phyloP scores from a whole-genome alignment of 768 basidiomycete species.

The Boletus edulis region DNA sequence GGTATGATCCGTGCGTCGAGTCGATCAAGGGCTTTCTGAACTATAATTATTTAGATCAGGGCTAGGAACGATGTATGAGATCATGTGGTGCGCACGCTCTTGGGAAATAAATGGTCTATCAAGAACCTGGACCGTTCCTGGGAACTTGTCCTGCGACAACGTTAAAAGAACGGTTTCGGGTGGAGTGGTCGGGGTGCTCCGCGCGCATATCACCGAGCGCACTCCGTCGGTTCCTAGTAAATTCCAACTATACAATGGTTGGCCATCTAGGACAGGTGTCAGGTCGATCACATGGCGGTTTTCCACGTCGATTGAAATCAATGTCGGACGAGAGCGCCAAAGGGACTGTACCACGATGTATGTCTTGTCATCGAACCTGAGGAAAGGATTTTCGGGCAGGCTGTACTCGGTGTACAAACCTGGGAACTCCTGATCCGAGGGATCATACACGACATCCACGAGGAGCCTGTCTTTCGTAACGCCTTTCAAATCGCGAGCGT shows the following conservation, averaged over 20 bases:
- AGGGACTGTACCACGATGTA: constrained; percentile 41
- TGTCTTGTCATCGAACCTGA: constrained; percentile 22
- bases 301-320: constrained; percentile 44
- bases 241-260: constrained; percentile 48
- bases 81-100: constrained; percentile 32
- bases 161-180: constrained; percentile 50
- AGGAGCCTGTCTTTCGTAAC: constrained; percentile 24
- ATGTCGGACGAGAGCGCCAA: constrained; percentile 53
- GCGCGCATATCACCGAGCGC: constrained; percentile 42
- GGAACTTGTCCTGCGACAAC: constrained; percentile 22
- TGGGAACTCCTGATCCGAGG: constrained; percentile 46
- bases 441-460: constrained; percentile 42
- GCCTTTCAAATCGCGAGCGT: constrained; percentile 38
- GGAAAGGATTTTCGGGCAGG: constrained; percentile 42
- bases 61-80: background rate
- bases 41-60: constrained; percentile 27
- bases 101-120: constrained; percentile 40
- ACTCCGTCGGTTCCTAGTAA: constrained; percentile 48
- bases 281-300: constrained; percentile 40
- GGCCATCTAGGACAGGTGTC: constrained; percentile 10
- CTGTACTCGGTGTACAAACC: constrained; percentile 58
- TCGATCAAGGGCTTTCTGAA: constrained; percentile 37
- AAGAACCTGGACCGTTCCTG: constrained; percentile 38
- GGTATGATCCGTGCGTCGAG: constrained; percentile 45
- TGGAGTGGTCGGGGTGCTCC: constrained; percentile 48